phyloP scores from a whole-genome alignment of 225 moss, liverwort and hornwort species.

The Anthoceros angustus region DNA sequence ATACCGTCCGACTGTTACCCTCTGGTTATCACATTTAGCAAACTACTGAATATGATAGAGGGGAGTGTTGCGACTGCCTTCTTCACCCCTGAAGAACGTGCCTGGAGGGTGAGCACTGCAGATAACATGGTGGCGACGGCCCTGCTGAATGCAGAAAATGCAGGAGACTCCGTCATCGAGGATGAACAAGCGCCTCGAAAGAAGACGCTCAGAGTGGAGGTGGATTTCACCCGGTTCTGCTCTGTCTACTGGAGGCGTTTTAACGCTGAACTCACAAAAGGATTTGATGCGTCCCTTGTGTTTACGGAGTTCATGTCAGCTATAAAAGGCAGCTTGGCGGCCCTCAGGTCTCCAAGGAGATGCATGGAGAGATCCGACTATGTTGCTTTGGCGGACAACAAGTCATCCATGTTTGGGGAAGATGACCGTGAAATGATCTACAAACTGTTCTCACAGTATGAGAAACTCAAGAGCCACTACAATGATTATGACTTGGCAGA shows the following conservation, averaged over 20 bases:
- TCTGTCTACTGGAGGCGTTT: conserved; percentile 36
- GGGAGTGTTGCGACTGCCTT: conserved; percentile 24
- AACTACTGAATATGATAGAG: conserved; percentile 42
- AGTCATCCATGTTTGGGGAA: conserved; percentile 23
- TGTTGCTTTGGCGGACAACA: conserved; percentile 13
- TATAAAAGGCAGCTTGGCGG: conserved; percentile 41
- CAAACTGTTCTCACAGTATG: conserved; percentile 26
- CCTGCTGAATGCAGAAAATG: neutral
- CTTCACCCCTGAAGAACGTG: conserved; percentile 8
- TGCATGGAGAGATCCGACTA: conserved; percentile 20
- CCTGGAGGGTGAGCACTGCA: neutral
- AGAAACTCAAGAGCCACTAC: conserved; percentile 19
- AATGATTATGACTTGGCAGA: conserved; percentile 40
- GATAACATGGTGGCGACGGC: neutral
- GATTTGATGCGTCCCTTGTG: conserved; percentile 28
- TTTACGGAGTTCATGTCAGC: conserved; percentile 38
- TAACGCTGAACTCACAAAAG: conserved; percentile 16
- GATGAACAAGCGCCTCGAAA: neutral
- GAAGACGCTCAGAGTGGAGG: conserved; percentile 16
- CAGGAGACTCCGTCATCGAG: neutral
- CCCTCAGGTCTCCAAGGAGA: conserved; percentile 15
- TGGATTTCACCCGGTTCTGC: conserved; percentile 29
- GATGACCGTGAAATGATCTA: conserved; percentile 28
- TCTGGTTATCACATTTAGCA: conserved; percentile 34
- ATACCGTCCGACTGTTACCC: conserved; percentile 20